Percentiles rank a stretch among this genome's conserved stretches.
phyloP scores from a whole-genome alignment of 257 asterid species.

The Coffea canephora region DNA sequence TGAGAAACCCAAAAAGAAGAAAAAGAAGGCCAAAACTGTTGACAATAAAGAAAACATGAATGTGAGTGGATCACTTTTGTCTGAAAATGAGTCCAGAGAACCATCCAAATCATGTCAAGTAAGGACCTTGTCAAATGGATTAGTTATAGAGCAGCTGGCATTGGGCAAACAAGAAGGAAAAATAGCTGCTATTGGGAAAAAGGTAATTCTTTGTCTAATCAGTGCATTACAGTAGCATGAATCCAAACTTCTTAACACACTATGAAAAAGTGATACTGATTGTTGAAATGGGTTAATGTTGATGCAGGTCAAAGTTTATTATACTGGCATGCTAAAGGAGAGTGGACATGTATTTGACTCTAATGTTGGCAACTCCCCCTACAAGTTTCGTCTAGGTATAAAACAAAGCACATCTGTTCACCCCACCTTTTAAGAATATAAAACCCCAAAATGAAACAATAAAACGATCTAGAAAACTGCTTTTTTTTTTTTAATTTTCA shows the following conservation, averaged over 20 bases:
- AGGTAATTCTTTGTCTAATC: slow-evolving; percentile 34
- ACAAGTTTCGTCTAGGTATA: slow-evolving; percentile 67
- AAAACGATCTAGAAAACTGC: not conserved
- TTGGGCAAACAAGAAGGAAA: slow-evolving; percentile 62
- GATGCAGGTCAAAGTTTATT: slow-evolving; percentile 65
- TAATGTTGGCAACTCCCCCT: slow-evolving; percentile 43
- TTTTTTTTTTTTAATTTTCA: not conserved
- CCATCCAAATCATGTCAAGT: slow-evolving; percentile 20
- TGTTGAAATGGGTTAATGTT: slow-evolving; percentile 10
- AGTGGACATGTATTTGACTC: slow-evolving; percentile 56
- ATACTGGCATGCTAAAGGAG: slow-evolving; percentile 62
- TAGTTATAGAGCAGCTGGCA: slow-evolving; percentile 66
- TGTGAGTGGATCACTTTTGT: slow-evolving; percentile 15
- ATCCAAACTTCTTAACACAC: not conserved
- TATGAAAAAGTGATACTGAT: not conserved
- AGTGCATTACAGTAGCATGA: not conserved
- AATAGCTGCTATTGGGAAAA: slow-evolving; percentile 63
- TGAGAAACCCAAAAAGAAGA: slow-evolving; percentile 47
- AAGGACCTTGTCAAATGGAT: slow-evolving; percentile 68
- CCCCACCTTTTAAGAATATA: not conserved
- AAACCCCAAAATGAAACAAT: not conserved
- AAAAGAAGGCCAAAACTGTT: slow-evolving; percentile 36
- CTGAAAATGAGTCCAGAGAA: slow-evolving; percentile 29
- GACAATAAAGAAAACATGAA: slow-evolving; percentile 18
- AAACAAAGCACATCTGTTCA: not conserved